Base-by-base conservation (phyloP, 2,329 filamentous ascomycete genomes). In the Decorospora gaudefroyi region DNA sequence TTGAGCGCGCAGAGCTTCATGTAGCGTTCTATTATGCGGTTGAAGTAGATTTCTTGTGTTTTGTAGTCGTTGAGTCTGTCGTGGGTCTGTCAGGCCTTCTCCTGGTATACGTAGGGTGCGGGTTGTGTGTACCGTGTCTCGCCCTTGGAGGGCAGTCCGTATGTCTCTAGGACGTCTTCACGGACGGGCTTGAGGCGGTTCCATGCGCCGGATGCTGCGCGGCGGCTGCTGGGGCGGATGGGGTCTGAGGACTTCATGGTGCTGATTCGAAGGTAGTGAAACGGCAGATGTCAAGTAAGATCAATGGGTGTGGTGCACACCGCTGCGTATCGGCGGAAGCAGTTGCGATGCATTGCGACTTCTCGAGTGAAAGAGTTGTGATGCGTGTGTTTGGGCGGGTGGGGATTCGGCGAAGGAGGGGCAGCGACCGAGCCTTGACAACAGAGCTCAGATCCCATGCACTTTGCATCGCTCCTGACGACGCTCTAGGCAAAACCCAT, bases 61-160 rank as follows among this genome's bases (percentile, higher is more conserved):
- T 88, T 89, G 70, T 80, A 76, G 59, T 92, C 84, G 45, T 74
- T 72, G 15, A 76, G 64, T 47, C 75, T 78, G 27, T 8, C 3
- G 3, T 7, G n/a, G n/a, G n/a, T n/a, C n/a, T n/a, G 6, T 26
- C 6, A 43, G 51, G 12, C 4, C 19, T 29, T 33, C 35, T 4
- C 26, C 11, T 1, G n/a, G n/a, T 4, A 1, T 2, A 30, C 3
- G 13, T 5, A 13, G 11, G 2, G 7, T 7, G 6, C 1, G 11
- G 13, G 36, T 28, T 25, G 18, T 27, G 15, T 28, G 19, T 76
- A 92, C 90, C 87, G 86, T 33, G 79, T 87, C 70, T 97, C 92
- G 38, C 92, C 92, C 66, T 96, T 96, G 2, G 90, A 96, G 4
- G 89, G 89, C 54, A 96, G 78, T 1, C 92, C 91, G 56, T 95